phyloP scores from a whole-genome alignment of 2,329 filamentous ascomycete genomes.

The Botrytis deweyae region DNA sequence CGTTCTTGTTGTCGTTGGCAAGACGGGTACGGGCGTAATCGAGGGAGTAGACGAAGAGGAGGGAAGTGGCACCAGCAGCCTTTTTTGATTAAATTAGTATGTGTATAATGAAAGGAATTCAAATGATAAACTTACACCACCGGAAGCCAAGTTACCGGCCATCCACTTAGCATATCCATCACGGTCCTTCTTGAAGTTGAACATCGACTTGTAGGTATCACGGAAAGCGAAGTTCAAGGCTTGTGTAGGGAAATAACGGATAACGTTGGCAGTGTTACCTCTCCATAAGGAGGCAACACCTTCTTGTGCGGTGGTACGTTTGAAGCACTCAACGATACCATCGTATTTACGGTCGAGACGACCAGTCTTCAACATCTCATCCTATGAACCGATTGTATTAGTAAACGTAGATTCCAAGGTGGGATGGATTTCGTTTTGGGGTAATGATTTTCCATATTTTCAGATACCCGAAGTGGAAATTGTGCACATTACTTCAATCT shows the following conservation, averaged over 20 bases:
- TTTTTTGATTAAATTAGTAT: constrained; percentile 40
- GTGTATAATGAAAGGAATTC: background rate
- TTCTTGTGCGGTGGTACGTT: constrained; percentile 83
- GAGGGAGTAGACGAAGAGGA: constrained; percentile 99
- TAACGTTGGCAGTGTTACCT: constrained; percentile 99
- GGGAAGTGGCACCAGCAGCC: constrained; percentile 98
- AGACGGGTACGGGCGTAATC: constrained; percentile 99
- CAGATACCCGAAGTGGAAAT: constrained; percentile 8
- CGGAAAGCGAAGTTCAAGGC: constrained; percentile 99
- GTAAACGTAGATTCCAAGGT: constrained; percentile 17
- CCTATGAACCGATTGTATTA: constrained; percentile 53
- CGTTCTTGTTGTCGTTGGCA: constrained; percentile 99
- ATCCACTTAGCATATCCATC: constrained; percentile 99
- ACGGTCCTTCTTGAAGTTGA: constrained; percentile 99
- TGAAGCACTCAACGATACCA: constrained; percentile 95
- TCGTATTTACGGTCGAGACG: constrained; percentile 97
- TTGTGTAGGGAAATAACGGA: constrained; percentile 99
- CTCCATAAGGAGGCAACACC: constrained; percentile 96
- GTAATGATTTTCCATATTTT: constrained; percentile 4
- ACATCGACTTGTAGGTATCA: constrained; percentile 99
- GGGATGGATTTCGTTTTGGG: background rate
- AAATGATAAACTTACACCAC: constrained; percentile 74
- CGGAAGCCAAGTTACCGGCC: constrained; percentile 98
- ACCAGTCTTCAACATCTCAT: constrained; percentile 99
- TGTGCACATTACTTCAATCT: background rate